Evolutionary conservation across 1,284 basidiomycete species (phyloP).

Genomic region (Coriolopsis trogii): DNA sequence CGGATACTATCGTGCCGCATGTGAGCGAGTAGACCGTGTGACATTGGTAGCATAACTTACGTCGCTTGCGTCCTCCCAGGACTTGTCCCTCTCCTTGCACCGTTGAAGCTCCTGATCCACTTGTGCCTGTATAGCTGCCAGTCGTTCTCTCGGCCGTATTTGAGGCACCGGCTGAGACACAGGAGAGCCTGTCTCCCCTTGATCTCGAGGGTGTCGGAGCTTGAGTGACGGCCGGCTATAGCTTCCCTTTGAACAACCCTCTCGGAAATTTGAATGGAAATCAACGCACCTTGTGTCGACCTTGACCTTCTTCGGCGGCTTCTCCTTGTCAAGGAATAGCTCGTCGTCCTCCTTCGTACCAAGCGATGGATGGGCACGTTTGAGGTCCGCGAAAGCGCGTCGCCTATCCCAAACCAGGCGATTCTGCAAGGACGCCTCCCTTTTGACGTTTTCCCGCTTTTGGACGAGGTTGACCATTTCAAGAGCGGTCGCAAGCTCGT

Average conservation of each 20-base stretch:
- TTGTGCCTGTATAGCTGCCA: constrained; percentile 59
- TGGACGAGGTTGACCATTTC: constrained; percentile 75
- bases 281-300: constrained; percentile 44
- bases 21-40: not conserved
- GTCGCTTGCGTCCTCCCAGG: constrained; percentile 88
- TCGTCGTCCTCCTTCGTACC: constrained; percentile 84
- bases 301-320: constrained; percentile 62
- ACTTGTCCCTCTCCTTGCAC: constrained; percentile 76
- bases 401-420: constrained; percentile 81
- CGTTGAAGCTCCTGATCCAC: constrained; percentile 70
- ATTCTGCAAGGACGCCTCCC: constrained; percentile 60
- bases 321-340: constrained; percentile 76
- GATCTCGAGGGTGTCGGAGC: constrained; percentile 43
- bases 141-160: constrained; percentile 69
- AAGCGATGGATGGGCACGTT: constrained; percentile 72
- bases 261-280: constrained; percentile 1
- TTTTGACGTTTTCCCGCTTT: constrained; percentile 77
- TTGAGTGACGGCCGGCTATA: constrained; percentile 53
- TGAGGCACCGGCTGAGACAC: constrained; percentile 47
- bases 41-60: constrained; percentile 43
- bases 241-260: constrained; percentile 12
- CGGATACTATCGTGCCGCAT: constrained; percentile 48
- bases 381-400: constrained; percentile 76
- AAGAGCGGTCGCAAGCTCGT: constrained; percentile 73
- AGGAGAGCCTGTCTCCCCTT: constrained; percentile 46